These are phyloP conservation scores for Coelastrella sp. DNA, from an alignment of 139 green algal species.

Conservation along the genomic window DNA sequence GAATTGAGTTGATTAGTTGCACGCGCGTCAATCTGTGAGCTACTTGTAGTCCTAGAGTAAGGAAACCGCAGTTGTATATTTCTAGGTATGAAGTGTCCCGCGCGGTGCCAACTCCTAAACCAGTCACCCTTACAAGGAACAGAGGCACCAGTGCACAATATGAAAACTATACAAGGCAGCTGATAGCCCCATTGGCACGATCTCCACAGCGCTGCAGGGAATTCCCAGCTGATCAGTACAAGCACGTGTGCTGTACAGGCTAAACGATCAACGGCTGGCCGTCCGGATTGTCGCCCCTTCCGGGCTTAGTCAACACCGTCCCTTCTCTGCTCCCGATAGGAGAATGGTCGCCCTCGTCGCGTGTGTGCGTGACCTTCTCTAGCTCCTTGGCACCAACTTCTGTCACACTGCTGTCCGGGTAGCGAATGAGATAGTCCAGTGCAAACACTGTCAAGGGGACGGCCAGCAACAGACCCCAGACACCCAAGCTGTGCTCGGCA, in stretches of 20 bases:
- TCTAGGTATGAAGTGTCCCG: background rate
- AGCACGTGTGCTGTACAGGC: background rate
- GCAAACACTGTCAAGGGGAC: constrained; percentile 94
- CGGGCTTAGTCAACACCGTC: background rate
- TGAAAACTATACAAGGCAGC: no score
- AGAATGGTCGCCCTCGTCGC: constrained; percentile 9
- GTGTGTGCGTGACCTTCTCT: constrained; percentile 56
- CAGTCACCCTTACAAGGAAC: no score
- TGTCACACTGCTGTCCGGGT: constrained; percentile 68
- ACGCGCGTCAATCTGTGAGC: background rate
- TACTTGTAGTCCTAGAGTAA: background rate
- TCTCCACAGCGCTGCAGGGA: no score
- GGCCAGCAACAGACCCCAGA: constrained; percentile 95
- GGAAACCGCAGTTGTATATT: background rate
- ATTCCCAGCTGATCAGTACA: no score
- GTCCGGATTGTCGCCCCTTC: constrained; percentile 7
- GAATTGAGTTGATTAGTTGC: background rate
- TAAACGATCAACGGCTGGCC: background rate
- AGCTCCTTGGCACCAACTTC: constrained; percentile 80
- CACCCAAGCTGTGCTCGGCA: constrained; percentile 89
- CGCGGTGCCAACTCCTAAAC: background rate
- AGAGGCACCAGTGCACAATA: no score
- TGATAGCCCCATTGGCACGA: no score
- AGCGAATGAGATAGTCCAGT: constrained; percentile 92
- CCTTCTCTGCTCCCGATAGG: background rate